Conservation (phyloP, 75 land plant genomes). For the Pinus tabuliformis region DNA sequence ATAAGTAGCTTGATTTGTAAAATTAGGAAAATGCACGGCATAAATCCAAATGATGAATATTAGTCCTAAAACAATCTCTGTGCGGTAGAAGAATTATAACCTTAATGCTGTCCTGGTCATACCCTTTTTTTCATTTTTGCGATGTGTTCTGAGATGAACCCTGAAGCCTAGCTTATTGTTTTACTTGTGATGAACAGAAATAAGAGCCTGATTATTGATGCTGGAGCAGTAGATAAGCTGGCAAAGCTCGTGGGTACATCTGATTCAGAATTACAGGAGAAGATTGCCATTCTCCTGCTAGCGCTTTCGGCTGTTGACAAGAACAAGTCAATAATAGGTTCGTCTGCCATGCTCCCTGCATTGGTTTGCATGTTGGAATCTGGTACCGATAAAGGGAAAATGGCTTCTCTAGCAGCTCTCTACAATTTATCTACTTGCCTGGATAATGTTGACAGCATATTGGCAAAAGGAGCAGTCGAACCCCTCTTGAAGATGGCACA, state of each 20-base stretch:
- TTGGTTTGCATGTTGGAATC: slow-evolving; percentile 37
- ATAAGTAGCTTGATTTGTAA: neutral
- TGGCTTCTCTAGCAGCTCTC: slow-evolving; percentile 38
- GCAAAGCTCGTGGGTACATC: slow-evolving; percentile 13
- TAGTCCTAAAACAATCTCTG: neutral
- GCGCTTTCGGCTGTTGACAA: slow-evolving; percentile 50
- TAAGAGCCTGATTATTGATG: slow-evolving; percentile 63
- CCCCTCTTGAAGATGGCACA: slow-evolving; percentile 28
- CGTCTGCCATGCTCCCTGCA: slow-evolving; percentile 28
- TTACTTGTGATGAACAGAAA: slow-evolving; percentile 40
- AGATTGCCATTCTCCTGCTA: slow-evolving; percentile 31
- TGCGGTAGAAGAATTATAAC: neutral
- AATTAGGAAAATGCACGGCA: neutral
- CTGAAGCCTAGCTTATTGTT: neutral
- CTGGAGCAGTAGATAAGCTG: slow-evolving; percentile 50
- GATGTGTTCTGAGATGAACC: neutral
- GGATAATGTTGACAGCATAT: slow-evolving; percentile 36
- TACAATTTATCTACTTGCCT: slow-evolving; percentile 52
- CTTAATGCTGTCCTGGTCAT: neutral
- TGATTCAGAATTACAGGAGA: slow-evolving; percentile 18
- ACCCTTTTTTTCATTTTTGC: no score
- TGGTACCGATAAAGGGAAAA: slow-evolving; percentile 17
- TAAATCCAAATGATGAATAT: neutral
- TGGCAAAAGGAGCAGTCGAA: slow-evolving; percentile 28
- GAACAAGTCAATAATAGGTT: slow-evolving; percentile 25